These are phyloP conservation scores for Cenococcum geophilum DNA, from an alignment of 495 filamentous ascomycete species.

Conservation along the genomic window DNA sequence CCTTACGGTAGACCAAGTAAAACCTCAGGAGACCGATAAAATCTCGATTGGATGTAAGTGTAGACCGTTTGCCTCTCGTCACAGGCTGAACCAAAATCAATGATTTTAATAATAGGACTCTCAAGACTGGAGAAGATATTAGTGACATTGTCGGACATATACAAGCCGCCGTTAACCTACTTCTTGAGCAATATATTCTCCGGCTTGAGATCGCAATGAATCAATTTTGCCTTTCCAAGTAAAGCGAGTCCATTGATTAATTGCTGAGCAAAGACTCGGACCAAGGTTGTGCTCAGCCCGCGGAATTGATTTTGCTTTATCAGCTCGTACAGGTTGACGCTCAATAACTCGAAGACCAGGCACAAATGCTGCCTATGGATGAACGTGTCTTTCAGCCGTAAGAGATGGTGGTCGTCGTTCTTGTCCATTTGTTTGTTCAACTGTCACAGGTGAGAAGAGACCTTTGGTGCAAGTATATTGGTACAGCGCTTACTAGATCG, in stretches of 20 bases:
- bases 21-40: conserved; percentile 97
- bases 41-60: conserved; percentile 98
- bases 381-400: conserved; percentile 96
- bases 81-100: conserved; percentile 98
- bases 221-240: conserved; percentile 92
- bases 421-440: conserved; percentile 98
- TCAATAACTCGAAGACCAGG: conserved; percentile 93
- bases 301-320: conserved; percentile 99
- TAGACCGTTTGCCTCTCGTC: conserved; percentile 99
- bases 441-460: conserved; percentile 46
- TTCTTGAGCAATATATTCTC: conserved; percentile 99
- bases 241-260: conserved; percentile 85
- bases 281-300: conserved; percentile 92
- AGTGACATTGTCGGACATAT: conserved; percentile 10
- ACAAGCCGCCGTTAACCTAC: conserved; percentile 41
- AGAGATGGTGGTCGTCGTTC: conserved; percentile 96
- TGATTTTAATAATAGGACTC: conserved; percentile 99
- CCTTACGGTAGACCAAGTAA: conserved; percentile 77
- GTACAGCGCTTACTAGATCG: conserved; percentile 63
- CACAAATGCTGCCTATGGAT: conserved; percentile 98
- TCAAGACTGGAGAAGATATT: conserved; percentile 58
- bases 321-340: conserved; percentile 96
- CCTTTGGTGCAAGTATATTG: background rate
- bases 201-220: conserved; percentile 97
- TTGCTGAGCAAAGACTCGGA: conserved; percentile 97